Conservation (phyloP, 495 filamentous ascomycete genomes). For the Podospora fimiseda region DNA sequence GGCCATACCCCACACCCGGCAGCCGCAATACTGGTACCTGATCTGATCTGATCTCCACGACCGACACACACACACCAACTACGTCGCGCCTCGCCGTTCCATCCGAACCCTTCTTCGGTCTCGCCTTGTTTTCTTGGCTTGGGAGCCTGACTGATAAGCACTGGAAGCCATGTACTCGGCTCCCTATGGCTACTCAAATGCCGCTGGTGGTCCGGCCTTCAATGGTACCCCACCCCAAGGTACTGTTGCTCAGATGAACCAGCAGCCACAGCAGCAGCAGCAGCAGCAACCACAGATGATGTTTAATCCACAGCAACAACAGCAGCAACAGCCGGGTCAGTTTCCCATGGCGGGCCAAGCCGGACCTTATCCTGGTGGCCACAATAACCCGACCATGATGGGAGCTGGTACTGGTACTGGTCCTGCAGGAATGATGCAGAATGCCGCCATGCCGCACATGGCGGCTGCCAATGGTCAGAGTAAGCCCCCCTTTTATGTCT, state of each 20-base stretch:
- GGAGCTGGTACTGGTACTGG: conserved; percentile 30
- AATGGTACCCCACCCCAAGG: conserved; percentile 45
- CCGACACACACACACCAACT: not conserved
- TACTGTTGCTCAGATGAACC: conserved; percentile 28
- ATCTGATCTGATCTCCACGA: conserved; percentile 23
- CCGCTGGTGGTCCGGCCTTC: conserved; percentile 37
- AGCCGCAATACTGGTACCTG: conserved; percentile 26
- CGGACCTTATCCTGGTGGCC: conserved; percentile 34
- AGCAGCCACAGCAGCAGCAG: conserved; percentile 22
- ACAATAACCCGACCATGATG: conserved; percentile 41
- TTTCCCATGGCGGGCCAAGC: conserved; percentile 41
- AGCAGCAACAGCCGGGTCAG: conserved; percentile 3
- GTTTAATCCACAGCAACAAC: conserved; percentile 37
- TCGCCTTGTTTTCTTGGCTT: conserved; percentile 19
- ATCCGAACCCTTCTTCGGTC: conserved; percentile 8
- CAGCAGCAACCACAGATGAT: conserved; percentile 36
- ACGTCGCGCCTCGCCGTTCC: conserved; percentile 18
- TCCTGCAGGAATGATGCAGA: conserved; percentile 50
- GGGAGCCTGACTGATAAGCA: conserved; percentile 9
- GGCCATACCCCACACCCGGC: conserved; percentile 28
- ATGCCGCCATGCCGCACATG: conserved; percentile 47
- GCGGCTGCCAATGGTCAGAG: conserved; percentile 42
- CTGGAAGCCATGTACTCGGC: conserved; percentile 43
- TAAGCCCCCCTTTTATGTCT: conserved; percentile 28
- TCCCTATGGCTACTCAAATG: conserved; percentile 45